Evolutionary conservation across 768 basidiomycete genomes (phyloP), one percentile per base, ranked within the genome.

Genomic region (Agrocybe praecox): DNA sequence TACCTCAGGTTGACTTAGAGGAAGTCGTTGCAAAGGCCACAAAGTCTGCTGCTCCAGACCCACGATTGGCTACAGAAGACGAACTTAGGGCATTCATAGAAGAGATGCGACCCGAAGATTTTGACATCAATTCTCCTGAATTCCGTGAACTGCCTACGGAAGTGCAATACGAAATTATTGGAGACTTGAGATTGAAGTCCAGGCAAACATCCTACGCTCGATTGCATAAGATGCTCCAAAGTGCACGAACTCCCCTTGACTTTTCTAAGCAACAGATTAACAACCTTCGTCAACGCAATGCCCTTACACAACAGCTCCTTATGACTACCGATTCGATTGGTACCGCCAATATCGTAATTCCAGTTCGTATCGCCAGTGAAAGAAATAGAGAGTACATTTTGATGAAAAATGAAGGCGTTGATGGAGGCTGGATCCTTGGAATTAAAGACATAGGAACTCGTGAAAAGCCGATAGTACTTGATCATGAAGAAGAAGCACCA

Each of bases 91-190:
- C 83, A 1, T 98, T 98, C 73, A 97, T 98, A 60, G 95, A 98
- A 56, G 92, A 96, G 45, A 96, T 98, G 88, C 86, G 89, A 1
- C 95, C 96, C 0, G 94, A 95, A 65, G 95, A 98, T 66, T 92
- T 98, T 64, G 96, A 98, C 67, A 84, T 97, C 53, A 82, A 87
- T 17, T 95, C 95, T 1, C 83, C 92, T 5, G 92, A 88, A 18
- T 99, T 99, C 69, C 84, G 88, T 21, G 91, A 93, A 59, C 83
- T 98, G 2, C 96, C 97, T 2, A 96, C 94, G 0, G 96, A 98
- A 70, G 86, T 97, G 19, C 94, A 99, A 65, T 99, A 98, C 72
- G 97, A 99, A 75, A 96, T 99, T 62, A 88, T 98, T 32, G 96
- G 96, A 52, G 97, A 99, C 75, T 78, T 98, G 47, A 86, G 97